These are phyloP conservation scores for Jatropha multifida DNA, from an alignment of 441 rosid species.

Conservation along the genomic window DNA sequence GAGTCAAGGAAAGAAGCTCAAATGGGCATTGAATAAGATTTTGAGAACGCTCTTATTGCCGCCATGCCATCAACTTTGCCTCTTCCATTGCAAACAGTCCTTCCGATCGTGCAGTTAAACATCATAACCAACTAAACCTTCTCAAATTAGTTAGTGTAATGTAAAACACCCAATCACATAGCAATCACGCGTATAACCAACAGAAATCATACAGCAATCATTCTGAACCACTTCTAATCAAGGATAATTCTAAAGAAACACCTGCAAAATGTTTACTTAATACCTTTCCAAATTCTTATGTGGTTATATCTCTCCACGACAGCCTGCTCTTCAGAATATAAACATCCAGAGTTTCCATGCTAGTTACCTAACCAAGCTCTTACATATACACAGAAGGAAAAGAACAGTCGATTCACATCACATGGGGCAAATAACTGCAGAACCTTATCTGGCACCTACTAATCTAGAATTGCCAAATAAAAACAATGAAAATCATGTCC, in stretches of 20 bases:
- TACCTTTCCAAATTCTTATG: background rate
- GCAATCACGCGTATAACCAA: background rate
- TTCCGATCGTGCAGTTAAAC: background rate
- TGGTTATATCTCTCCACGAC: background rate
- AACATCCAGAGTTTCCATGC: slow-evolving; percentile 8
- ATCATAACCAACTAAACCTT: background rate
- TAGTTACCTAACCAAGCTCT: slow-evolving; percentile 12
- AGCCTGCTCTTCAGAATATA: background rate
- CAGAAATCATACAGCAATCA: background rate
- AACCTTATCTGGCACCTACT: slow-evolving; percentile 17
- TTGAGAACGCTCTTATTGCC: background rate
- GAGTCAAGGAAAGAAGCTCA: background rate
- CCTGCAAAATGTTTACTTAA: background rate
- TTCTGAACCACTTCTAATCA: too few relatives aligned
- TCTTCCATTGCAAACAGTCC: too few relatives aligned
- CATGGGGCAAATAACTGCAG: background rate
- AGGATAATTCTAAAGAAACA: background rate
- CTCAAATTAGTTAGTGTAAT: background rate
- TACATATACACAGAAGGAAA: slow-evolving; percentile 5
- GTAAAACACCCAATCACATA: background rate
- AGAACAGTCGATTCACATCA: slow-evolving; percentile 12
- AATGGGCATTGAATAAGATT: background rate
- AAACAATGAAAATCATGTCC: background rate
- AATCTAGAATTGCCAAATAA: slow-evolving; percentile 12
- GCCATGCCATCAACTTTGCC: too few relatives aligned